Conservation (phyloP, 495 filamentous ascomycete genomes). For the Neurospora intermedia region DNA sequence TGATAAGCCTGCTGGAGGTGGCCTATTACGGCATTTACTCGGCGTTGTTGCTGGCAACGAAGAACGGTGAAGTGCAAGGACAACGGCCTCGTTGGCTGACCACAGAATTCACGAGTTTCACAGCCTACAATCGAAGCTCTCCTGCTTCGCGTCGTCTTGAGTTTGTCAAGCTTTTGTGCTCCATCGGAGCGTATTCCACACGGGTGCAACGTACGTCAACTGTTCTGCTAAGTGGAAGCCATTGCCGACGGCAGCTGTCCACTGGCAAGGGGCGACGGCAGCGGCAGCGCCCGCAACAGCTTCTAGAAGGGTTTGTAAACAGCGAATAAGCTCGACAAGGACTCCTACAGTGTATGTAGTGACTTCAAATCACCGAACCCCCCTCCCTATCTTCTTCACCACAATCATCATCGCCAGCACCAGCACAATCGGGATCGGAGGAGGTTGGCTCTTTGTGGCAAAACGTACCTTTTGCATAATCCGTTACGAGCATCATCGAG, state of each 20-base stretch:
- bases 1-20: background rate
- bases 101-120: background rate
- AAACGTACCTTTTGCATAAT: background rate
- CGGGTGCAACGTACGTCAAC: background rate
- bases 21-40: background rate
- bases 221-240: background rate
- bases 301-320: background rate
- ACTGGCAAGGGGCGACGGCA: background rate
- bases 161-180: background rate
- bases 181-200: background rate
- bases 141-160: background rate
- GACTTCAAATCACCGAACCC: background rate
- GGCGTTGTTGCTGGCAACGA: background rate
- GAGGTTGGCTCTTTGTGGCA: background rate
- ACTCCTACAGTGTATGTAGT: background rate
- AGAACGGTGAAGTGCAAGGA: background rate
- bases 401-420: background rate
- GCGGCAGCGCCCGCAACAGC: background rate
- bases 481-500: background rate
- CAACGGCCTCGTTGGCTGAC: background rate
- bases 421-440: background rate
- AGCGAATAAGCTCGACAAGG: background rate
- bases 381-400: background rate
- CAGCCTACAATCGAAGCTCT: background rate
- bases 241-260: background rate